Conservation (phyloP, 495 filamentous ascomycete genomes). For the Friedmanniomyces endolithicus region DNA sequence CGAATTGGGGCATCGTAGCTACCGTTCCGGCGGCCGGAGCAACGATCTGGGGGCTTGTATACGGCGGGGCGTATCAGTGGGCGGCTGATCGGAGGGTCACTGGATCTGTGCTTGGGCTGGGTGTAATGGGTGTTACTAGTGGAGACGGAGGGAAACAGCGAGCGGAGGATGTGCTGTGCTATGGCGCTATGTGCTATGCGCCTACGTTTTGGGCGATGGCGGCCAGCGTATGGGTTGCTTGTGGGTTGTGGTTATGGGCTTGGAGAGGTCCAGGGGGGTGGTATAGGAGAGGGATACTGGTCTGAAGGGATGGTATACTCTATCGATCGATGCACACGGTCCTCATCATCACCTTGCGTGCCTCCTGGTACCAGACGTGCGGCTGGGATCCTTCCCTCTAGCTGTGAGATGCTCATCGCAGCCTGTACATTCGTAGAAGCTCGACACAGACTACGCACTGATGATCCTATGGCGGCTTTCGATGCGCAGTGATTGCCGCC, state of each 20-base stretch:
- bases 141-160: constrained; percentile 23
- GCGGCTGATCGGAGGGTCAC: constrained; percentile 20
- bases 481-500: too few relatives aligned
- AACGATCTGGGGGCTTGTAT: constrained; percentile 73
- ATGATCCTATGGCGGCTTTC: too few relatives aligned
- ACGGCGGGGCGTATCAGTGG: constrained; percentile 65
- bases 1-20: constrained; percentile 91
- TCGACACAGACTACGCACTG: too few relatives aligned
- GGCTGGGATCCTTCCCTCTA: too few relatives aligned
- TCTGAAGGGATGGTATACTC: constrained; percentile 33
- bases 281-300: constrained; percentile 63
- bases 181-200: constrained; percentile 69
- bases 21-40: constrained; percentile 80
- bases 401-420: too few relatives aligned
- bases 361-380: too few relatives aligned
- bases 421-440: too few relatives aligned
- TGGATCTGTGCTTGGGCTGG: not conserved
- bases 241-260: constrained; percentile 58
- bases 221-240: constrained; percentile 61
- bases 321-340: not conserved
- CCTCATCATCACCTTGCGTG: not conserved
- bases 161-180: constrained; percentile 45
- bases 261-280: constrained; percentile 71
- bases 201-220: constrained; percentile 70
- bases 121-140: not conserved